Evolutionary conservation across 2,329 filamentous ascomycete species (phyloP).

Genomic region (Pleomassaria siparia): DNA sequence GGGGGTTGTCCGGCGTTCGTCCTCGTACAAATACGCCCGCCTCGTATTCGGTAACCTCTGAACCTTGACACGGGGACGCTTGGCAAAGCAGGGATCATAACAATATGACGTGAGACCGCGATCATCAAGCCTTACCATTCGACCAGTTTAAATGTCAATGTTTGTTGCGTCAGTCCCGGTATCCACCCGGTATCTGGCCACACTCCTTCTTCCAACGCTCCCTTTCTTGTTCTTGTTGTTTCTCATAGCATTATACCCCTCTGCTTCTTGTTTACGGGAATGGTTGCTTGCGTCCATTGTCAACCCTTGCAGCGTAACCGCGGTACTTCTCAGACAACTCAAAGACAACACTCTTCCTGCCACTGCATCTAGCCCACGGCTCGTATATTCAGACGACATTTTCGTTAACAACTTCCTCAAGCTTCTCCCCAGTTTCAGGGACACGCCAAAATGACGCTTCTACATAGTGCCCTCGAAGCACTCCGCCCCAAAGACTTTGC

Average conservation of each 20-base stretch:
- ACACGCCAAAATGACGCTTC: slow-evolving; percentile 29
- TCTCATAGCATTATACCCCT: slow-evolving; percentile 2
- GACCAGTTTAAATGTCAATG: slow-evolving; percentile 1
- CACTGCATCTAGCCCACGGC: neutral
- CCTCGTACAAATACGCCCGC: neutral
- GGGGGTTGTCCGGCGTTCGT: neutral
- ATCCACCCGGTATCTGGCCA: no score
- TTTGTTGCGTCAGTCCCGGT: neutral
- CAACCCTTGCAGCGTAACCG: neutral
- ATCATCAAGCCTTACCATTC: neutral
- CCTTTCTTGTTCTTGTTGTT: neutral
- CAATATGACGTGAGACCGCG: neutral
- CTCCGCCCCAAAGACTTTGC: slow-evolving; percentile 48
- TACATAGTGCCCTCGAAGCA: slow-evolving; percentile 50
- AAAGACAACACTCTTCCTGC: neutral
- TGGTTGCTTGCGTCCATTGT: neutral
- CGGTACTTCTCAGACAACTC: neutral
- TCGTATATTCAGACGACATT: neutral
- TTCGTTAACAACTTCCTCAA: neutral
- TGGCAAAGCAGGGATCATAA: neutral
- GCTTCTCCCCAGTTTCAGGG: neutral
- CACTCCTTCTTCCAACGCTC: neutral
- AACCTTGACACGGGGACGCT: neutral
- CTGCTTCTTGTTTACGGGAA: slow-evolving; percentile 1
- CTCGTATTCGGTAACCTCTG: neutral